phyloP scores from a whole-genome alignment of 108 stramenopile species.

The Skeletonema marinoi region DNA sequence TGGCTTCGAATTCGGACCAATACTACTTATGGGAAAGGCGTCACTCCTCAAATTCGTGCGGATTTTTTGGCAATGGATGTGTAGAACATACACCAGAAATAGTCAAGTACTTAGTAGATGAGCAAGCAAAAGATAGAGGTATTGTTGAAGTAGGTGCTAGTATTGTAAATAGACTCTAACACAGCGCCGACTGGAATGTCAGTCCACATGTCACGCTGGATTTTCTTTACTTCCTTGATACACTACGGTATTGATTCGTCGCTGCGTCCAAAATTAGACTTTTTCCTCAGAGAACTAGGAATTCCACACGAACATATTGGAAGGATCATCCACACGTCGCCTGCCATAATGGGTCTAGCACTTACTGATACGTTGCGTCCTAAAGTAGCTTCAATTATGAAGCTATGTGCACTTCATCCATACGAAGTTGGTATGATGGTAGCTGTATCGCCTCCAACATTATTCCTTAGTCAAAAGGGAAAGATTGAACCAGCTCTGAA shows the following conservation, averaged over 20 bases:
- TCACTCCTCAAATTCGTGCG: constrained; percentile 71
- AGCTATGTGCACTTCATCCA: constrained; percentile 29
- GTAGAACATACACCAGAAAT: constrained; percentile 70
- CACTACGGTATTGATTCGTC: constrained; percentile 49
- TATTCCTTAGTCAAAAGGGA: constrained; percentile 37
- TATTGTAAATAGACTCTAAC: too few relatives aligned
- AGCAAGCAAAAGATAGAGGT: constrained; percentile 53
- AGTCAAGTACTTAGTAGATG: constrained; percentile 46
- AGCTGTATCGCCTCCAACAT: constrained; percentile 39
- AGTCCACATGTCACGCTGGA: too few relatives aligned
- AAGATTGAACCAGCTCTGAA: constrained; percentile 55
- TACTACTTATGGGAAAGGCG: constrained; percentile 66
- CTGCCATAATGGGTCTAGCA: constrained; percentile 51
- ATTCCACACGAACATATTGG: constrained; percentile 19
- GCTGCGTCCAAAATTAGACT: constrained; percentile 53
- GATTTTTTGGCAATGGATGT: constrained; percentile 82
- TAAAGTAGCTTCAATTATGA: constrained; percentile 34
- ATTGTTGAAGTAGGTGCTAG: constrained; percentile 86
- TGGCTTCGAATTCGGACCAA: too few relatives aligned
- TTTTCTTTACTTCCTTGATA: constrained; percentile 47
- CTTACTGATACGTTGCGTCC: constrained; percentile 51
- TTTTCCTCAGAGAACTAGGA: constrained; percentile 40
- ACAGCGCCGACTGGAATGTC: too few relatives aligned
- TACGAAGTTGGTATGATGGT: constrained; percentile 47
- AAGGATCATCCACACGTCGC: constrained; percentile 39